phyloP scores from a whole-genome alignment of 805 yeast species.

The Candida nemodendra region DNA sequence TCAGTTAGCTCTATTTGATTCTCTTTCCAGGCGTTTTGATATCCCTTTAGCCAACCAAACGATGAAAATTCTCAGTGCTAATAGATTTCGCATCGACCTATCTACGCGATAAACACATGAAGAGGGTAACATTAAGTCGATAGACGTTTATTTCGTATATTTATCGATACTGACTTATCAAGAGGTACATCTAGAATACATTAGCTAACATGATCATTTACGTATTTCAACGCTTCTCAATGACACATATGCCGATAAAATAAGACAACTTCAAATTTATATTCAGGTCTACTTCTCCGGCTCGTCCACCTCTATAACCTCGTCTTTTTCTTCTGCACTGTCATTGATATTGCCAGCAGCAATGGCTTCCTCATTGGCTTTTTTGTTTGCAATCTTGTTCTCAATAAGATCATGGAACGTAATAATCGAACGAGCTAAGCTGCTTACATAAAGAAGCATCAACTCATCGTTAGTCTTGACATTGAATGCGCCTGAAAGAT shows the following conservation, averaged over 20 bases:
- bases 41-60: too few relatives aligned
- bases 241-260: too few relatives aligned
- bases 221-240: too few relatives aligned
- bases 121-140: neutral
- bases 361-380: conserved; percentile 34
- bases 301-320: conserved; percentile 17
- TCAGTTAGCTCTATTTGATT: too few relatives aligned
- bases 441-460: conserved; percentile 88
- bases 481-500: conserved; percentile 74
- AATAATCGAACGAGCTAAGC: conserved; percentile 88
- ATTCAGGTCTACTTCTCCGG: conserved; percentile 7
- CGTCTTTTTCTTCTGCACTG: conserved; percentile 22
- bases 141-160: neutral
- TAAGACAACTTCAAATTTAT: too few relatives aligned
- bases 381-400: conserved; percentile 85
- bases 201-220: too few relatives aligned
- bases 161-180: too few relatives aligned
- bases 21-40: too few relatives aligned
- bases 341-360: conserved; percentile 27
- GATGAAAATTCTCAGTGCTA: neutral
- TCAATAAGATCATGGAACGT: conserved; percentile 97
- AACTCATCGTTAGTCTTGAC: conserved; percentile 93
- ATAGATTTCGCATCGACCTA: neutral
- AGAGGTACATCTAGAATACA: too few relatives aligned
- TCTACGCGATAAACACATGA: neutral